These are phyloP conservation scores for Phytopythium boreale DNA, from an alignment of 352 stramenopile species.

Conservation along the genomic window DNA sequence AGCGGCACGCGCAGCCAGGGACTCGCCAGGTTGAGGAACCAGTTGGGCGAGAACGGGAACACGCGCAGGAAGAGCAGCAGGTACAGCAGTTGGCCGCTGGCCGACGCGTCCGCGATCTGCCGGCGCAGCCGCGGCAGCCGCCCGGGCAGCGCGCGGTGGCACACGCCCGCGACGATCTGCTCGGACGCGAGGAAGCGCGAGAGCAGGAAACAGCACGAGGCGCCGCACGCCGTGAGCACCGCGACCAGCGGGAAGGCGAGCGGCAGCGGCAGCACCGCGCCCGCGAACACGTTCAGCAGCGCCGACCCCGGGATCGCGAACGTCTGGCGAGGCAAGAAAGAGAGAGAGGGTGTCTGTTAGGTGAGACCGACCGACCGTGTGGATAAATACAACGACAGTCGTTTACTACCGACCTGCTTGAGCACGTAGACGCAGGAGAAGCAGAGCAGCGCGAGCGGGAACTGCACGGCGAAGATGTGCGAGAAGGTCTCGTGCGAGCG, in stretches of 20 bases:
- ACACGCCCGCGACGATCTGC: slow-evolving; percentile 50
- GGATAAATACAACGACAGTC: no score
- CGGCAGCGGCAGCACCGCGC: slow-evolving; percentile 53
- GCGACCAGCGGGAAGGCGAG: slow-evolving; percentile 72
- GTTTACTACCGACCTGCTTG: slow-evolving; percentile 39
- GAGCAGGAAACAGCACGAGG: slow-evolving; percentile 71
- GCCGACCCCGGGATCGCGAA: slow-evolving; percentile 81
- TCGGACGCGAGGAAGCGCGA: slow-evolving; percentile 62
- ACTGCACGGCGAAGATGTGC: slow-evolving; percentile 58
- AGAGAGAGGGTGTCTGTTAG: background rate
- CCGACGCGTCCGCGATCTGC: slow-evolving; percentile 50
- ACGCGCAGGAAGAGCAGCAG: slow-evolving; percentile 74
- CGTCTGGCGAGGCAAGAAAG: slow-evolving; percentile 21
- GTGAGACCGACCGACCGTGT: background rate
- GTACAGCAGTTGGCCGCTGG: slow-evolving; percentile 47
- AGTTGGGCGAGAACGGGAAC: slow-evolving; percentile 84
- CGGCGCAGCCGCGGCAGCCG: slow-evolving; percentile 49
- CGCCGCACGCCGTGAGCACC: slow-evolving; percentile 59
- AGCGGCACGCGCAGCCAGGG: slow-evolving; percentile 75
- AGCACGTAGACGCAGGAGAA: slow-evolving; percentile 76
- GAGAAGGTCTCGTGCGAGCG: slow-evolving; percentile 53
- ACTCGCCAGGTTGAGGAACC: slow-evolving; percentile 81
- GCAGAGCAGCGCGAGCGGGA: slow-evolving; percentile 60
- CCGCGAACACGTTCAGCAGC: slow-evolving; percentile 74
- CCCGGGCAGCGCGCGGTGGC: slow-evolving; percentile 53